A percentile compares a stretch with the other conserved stretches of the same genome.
Evolutionary conservation across 1,284 basidiomycete genomes (phyloP).

Genomic region (Phaffia rhodozyma): DNA sequence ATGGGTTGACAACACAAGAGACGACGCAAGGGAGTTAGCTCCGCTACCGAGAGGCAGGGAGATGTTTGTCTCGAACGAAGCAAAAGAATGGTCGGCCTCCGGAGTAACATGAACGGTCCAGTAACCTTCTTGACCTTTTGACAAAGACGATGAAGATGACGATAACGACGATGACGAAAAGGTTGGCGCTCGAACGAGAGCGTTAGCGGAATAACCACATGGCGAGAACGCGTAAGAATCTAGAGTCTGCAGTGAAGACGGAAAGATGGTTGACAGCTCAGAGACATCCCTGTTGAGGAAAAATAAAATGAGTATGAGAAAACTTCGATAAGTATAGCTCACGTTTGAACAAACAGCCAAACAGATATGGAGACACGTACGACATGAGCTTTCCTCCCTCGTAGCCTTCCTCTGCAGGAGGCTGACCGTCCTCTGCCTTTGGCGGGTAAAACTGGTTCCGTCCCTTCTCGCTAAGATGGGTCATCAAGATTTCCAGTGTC

Average conservation of each 20-base stretch:
- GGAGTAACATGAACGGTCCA: conserved; percentile 99
- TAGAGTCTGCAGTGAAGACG: conserved; percentile 60
- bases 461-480: conserved; percentile 65
- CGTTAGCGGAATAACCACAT: conserved; percentile 95
- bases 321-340: neutral
- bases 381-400: conserved; percentile 11
- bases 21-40: conserved; percentile 24
- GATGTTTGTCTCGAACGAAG: conserved; percentile 98
- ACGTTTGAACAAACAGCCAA: neutral
- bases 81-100: conserved; percentile 93
- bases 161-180: conserved; percentile 20
- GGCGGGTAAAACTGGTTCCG: conserved; percentile 68
- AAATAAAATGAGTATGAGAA: neutral
- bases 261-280: conserved; percentile 48
- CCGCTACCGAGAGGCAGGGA: conserved; percentile 44
- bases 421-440: conserved; percentile 24
- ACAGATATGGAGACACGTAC: neutral
- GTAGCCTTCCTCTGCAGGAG: neutral
- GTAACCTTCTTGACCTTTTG: conserved; percentile 55
- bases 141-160: conserved; percentile 38
- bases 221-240: conserved; percentile 92
- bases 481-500: conserved; percentile 98
- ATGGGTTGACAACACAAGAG: conserved; percentile 2
- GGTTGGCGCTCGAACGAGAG: conserved; percentile 52
- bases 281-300: conserved; percentile 7